Evolutionary conservation across 305 asterid genomes (phyloP).

Genomic region (Andrographis paniculata): DNA sequence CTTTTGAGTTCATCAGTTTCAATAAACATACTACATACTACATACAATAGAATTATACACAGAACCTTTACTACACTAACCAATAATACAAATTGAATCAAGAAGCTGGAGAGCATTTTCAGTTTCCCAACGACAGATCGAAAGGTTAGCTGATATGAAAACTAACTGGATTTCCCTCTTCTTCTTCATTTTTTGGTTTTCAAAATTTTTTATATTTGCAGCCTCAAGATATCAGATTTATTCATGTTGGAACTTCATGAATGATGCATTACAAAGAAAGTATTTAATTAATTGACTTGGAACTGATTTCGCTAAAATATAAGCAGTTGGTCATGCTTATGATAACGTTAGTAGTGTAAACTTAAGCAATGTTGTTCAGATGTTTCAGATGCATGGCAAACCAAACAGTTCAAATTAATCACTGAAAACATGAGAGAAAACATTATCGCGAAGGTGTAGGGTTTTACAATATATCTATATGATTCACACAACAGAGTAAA

Average conservation of each 20-base stretch:
- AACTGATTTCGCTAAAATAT: constrained; percentile 10
- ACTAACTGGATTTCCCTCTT: too few relatives aligned
- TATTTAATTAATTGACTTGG: too few relatives aligned
- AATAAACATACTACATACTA: constrained; percentile 9
- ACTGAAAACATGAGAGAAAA: constrained; percentile 9
- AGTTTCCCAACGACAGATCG: neutral
- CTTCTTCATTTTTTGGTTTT: too few relatives aligned
- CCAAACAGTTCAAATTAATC: constrained; percentile 8
- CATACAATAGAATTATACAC: neutral
- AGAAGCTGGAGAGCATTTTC: constrained; percentile 9
- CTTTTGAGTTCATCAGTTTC: constrained; percentile 20
- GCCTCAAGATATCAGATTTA: constrained; percentile 10
- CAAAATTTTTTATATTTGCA: neutral
- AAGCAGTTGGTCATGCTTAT: constrained; percentile 2
- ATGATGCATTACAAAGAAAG: too few relatives aligned
- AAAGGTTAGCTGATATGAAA: neutral
- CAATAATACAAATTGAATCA: constrained; percentile 9
- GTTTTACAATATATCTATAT: constrained; percentile 1
- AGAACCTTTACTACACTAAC: constrained; percentile 8
- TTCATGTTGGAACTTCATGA: constrained; percentile 2
- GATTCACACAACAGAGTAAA: constrained; percentile 9
- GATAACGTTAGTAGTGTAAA: constrained; percentile 1
- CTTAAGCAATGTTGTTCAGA: constrained; percentile 6
- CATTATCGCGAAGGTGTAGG: constrained; percentile 6
- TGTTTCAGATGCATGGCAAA: constrained; percentile 5